These are phyloP conservation scores for Megacollybia marginata DNA, from an alignment of 768 basidiomycete genomes.

Conservation along the genomic window DNA sequence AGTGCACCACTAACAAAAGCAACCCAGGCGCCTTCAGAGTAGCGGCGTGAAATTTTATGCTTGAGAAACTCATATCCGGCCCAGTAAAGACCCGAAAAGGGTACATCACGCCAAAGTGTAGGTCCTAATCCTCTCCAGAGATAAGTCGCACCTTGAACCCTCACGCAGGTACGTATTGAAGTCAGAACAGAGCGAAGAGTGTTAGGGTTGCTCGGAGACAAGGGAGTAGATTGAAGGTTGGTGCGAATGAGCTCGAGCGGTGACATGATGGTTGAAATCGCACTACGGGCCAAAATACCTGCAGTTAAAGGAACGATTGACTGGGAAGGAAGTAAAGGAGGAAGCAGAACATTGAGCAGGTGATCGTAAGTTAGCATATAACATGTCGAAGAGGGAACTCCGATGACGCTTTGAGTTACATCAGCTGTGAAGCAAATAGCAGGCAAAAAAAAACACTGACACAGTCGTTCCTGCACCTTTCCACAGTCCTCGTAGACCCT, in stretches of 20 bases:
- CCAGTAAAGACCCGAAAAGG: slow-evolving; percentile 97
- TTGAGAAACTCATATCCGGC: slow-evolving; percentile 88
- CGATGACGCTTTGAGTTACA: slow-evolving; percentile 55
- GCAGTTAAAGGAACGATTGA: slow-evolving; percentile 66
- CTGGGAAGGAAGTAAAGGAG: slow-evolving; percentile 46
- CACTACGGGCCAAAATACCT: slow-evolving; percentile 75
- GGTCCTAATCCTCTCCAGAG: slow-evolving; percentile 91
- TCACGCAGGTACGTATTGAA: slow-evolving; percentile 54
- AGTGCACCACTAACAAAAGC: slow-evolving; percentile 88
- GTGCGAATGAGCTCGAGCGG: slow-evolving; percentile 93
- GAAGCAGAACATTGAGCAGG: slow-evolving; percentile 57
- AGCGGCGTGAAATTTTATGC: slow-evolving; percentile 43
- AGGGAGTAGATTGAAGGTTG: slow-evolving; percentile 84
- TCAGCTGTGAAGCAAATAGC: slow-evolving; percentile 6
- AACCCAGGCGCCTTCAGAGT: slow-evolving; percentile 52
- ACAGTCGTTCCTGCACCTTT: slow-evolving; percentile 90
- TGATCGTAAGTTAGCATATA: slow-evolving; percentile 98
- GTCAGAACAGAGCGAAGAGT: slow-evolving; percentile 69
- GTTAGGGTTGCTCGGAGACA: slow-evolving; percentile 60
- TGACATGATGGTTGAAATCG: slow-evolving; percentile 71
- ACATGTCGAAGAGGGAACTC: slow-evolving; percentile 84
- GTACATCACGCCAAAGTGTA: slow-evolving; percentile 95
- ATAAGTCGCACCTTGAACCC: slow-evolving; percentile 53
- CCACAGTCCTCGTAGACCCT: slow-evolving; percentile 86
- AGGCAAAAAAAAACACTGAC: slow-evolving; percentile 37